phyloP scores from a whole-genome alignment of 2,329 filamentous ascomycete genomes.

The Colletotrichum magnum region DNA sequence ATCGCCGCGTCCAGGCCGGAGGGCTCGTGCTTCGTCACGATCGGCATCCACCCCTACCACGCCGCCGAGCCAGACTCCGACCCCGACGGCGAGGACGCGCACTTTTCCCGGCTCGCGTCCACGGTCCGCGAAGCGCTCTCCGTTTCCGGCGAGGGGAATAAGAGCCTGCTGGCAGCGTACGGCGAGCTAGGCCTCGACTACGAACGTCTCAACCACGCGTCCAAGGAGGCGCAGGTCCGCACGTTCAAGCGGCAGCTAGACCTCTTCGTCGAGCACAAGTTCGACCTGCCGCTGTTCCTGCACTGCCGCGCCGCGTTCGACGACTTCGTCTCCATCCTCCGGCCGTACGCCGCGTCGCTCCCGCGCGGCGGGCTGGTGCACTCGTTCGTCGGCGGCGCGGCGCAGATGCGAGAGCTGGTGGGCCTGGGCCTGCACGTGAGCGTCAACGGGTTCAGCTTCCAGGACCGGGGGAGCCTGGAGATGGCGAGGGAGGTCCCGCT shows the following conservation, averaged over 20 bases:
- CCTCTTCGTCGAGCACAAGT: conserved; percentile 50
- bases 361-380: conserved; percentile 56
- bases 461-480: conserved; percentile 53
- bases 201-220: conserved; percentile 58
- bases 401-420: conserved; percentile 56
- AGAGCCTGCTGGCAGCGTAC: conserved; percentile 57
- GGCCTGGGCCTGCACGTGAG: conserved; percentile 58
- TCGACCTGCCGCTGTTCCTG: conserved; percentile 55
- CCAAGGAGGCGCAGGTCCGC: conserved; percentile 56
- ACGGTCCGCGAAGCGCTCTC: conserved; percentile 44
- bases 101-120: conserved; percentile 45
- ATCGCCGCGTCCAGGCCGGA: conserved; percentile 48
- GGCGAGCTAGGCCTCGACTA: conserved; percentile 67
- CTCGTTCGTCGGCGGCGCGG: conserved; percentile 54
- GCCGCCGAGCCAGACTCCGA: conserved; percentile 56
- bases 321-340: conserved; percentile 59
- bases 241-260: conserved; percentile 59
- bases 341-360: conserved; percentile 53
- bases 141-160: conserved; percentile 20
- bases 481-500: conserved; percentile 59
- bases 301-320: conserved; percentile 58
- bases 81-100: conserved; percentile 41
- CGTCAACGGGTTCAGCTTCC: conserved; percentile 65
- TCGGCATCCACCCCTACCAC: conserved; percentile 67
- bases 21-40: conserved; percentile 57